Evolutionary conservation across 176 grass and related monocot species (phyloP).

Genomic region (Tillandsia leiboldiana): DNA sequence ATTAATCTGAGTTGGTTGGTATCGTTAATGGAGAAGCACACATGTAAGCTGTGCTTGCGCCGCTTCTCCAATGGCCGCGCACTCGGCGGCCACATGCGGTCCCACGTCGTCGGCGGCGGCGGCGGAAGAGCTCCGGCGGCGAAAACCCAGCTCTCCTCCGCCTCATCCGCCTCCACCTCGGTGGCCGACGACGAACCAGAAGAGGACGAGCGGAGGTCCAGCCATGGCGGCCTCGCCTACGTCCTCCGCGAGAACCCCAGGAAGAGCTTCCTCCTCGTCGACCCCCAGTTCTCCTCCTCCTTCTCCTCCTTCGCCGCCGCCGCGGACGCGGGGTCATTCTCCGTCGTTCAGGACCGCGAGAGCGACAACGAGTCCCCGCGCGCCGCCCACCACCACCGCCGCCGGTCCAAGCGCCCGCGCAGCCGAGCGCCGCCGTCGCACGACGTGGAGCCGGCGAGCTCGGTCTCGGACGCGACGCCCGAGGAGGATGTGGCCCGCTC

Average conservation of each 20-base stretch:
- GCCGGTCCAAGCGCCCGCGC: slow-evolving; percentile 31
- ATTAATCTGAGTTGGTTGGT: slow-evolving; percentile 24
- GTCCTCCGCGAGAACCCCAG: slow-evolving; percentile 51
- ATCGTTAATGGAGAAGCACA: slow-evolving; percentile 59
- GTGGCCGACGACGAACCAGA: slow-evolving; percentile 18
- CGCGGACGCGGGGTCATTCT: slow-evolving; percentile 26
- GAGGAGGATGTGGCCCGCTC: slow-evolving; percentile 59
- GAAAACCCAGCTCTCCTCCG: slow-evolving; percentile 34
- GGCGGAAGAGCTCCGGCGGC: slow-evolving; percentile 9
- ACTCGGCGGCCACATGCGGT: slow-evolving; percentile 69
- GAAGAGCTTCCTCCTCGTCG: slow-evolving; percentile 33
- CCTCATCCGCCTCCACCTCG: slow-evolving; percentile 39
- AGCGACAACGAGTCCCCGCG: slow-evolving; percentile 63
- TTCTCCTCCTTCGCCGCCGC: not conserved
- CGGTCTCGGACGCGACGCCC: slow-evolving; percentile 54
- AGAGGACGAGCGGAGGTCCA: slow-evolving; percentile 9
- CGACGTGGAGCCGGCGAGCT: slow-evolving; percentile 42
- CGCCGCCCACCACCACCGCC: slow-evolving; percentile 24
- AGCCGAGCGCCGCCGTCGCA: slow-evolving; percentile 13
- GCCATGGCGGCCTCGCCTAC: slow-evolving; percentile 19
- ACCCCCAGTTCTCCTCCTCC: slow-evolving; percentile 38
- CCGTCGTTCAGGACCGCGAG: slow-evolving; percentile 49
- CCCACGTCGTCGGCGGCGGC: slow-evolving; percentile 31
- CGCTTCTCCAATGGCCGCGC: slow-evolving; percentile 75
- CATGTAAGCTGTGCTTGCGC: slow-evolving; percentile 85